These are phyloP conservation scores for Russula virescens DNA, from an alignment of 768 basidiomycete genomes.

Conservation along the genomic window DNA sequence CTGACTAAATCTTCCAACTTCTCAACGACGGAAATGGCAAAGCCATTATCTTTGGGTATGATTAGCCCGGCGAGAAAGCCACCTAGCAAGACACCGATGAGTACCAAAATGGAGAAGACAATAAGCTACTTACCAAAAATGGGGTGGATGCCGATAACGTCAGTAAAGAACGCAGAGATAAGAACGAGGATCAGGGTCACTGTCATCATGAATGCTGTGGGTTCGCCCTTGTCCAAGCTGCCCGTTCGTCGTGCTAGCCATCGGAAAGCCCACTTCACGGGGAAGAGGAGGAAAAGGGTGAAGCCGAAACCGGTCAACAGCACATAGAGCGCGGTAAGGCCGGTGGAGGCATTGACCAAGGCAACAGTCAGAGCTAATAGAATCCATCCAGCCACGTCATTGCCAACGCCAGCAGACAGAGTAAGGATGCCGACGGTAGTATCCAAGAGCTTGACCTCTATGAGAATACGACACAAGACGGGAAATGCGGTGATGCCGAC, in stretches of 20 bases:
- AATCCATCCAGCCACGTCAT: conserved; percentile 68
- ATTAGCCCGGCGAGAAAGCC: conserved; percentile 80
- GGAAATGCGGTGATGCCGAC: conserved; percentile 80
- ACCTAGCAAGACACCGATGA: conserved; percentile 37
- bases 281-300: conserved; percentile 58
- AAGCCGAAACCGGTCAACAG: conserved; percentile 64
- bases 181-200: conserved; percentile 70
- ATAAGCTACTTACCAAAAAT: conserved; percentile 46
- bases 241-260: conserved; percentile 67
- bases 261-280: conserved; percentile 55
- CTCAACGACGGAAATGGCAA: conserved; percentile 72
- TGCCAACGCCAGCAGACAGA: conserved; percentile 74
- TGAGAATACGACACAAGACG: conserved; percentile 79
- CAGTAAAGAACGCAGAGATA: conserved; percentile 75
- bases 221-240: conserved; percentile 64
- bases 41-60: conserved; percentile 78
- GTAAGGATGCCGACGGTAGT: conserved; percentile 81
- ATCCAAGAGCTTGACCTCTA: conserved; percentile 74
- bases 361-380: conserved; percentile 80
- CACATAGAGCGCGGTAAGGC: conserved; percentile 74
- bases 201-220: conserved; percentile 73
- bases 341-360: conserved; percentile 69
- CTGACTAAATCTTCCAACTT: conserved; percentile 85
- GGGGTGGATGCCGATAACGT: conserved; percentile 74
- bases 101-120: conserved; percentile 3